A percentile compares a stretch with the other conserved stretches of the same genome.
Evolutionary conservation across 2,329 filamentous ascomycete species (phyloP).

Genomic region (Aspergillus unguis): DNA sequence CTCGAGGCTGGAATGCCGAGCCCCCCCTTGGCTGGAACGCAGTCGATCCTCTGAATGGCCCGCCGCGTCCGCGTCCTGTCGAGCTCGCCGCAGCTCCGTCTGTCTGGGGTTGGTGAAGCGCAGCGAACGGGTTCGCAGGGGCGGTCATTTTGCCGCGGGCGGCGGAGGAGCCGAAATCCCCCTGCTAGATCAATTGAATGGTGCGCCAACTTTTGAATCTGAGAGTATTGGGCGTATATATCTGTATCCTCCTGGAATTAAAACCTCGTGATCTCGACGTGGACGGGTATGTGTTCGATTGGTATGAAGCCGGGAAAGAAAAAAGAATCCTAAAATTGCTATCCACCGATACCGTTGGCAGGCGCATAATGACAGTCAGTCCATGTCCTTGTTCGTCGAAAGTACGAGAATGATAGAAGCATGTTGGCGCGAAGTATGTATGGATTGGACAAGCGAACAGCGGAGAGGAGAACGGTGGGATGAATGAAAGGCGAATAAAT

Average conservation of each 20-base stretch:
- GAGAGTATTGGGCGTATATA: not conserved
- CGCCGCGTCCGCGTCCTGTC: conserved; percentile 27
- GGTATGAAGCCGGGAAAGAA: conserved; percentile 1
- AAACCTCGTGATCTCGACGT: not conserved
- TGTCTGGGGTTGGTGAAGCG: conserved; percentile 21
- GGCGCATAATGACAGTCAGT: conserved; percentile 23
- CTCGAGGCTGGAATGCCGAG: conserved; percentile 17
- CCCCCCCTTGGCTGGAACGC: conserved; percentile 14
- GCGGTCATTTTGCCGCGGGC: conserved; percentile 30
- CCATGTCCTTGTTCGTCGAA: conserved; percentile 10
- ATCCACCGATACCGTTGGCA: conserved; percentile 16
- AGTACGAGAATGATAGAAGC: not conserved
- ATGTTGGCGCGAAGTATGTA: conserved; percentile 9
- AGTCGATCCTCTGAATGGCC: conserved; percentile 14
- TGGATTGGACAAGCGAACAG: conserved; percentile 1
- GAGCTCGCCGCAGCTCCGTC: conserved; percentile 21
- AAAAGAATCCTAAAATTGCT: conserved; percentile 16
- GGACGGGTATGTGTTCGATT: not conserved
- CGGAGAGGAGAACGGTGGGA: conserved; percentile 8
- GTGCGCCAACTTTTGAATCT: not conserved
- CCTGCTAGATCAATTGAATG: not conserved
- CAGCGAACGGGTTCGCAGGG: conserved; percentile 29
- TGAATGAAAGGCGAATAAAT: not conserved
- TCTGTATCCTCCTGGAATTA: not conserved
- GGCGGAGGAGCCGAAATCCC: conserved; percentile 21